These are phyloP conservation scores for Litchi chinensis DNA, from an alignment of 345 rosid species.

Conservation along the genomic window DNA sequence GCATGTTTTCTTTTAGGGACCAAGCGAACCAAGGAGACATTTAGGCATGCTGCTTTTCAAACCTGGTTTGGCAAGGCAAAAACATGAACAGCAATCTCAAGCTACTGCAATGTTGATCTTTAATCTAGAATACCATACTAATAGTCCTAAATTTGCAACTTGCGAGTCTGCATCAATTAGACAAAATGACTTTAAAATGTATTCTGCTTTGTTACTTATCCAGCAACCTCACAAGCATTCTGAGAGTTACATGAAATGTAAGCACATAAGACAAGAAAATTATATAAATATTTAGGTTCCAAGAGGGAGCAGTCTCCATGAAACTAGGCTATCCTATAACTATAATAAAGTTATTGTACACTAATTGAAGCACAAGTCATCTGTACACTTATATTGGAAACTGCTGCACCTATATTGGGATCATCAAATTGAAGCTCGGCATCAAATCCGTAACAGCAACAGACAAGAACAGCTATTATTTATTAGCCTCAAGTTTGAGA, in stretches of 20 bases:
- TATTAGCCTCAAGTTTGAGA: background rate
- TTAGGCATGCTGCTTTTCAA: too few relatives aligned
- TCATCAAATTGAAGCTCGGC: slow-evolving; percentile 82
- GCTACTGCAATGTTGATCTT: background rate
- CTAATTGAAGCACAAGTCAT: slow-evolving; percentile 55
- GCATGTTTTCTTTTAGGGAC: too few relatives aligned
- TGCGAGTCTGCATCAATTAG: too few relatives aligned
- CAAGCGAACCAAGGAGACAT: background rate
- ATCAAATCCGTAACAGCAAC: slow-evolving; percentile 54
- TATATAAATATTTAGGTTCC: slow-evolving; percentile 20
- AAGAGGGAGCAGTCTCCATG: slow-evolving; percentile 8
- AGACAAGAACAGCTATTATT: background rate
- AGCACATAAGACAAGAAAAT: slow-evolving; percentile 6
- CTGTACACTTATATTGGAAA: too few relatives aligned
- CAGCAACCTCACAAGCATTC: background rate
- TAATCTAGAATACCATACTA: background rate
- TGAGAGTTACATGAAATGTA: background rate
- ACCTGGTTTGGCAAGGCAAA: too few relatives aligned
- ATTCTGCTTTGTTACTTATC: too few relatives aligned
- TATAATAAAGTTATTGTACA: slow-evolving; percentile 36
- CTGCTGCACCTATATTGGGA: slow-evolving; percentile 76
- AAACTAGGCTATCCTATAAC: slow-evolving; percentile 14
- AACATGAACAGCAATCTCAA: background rate
- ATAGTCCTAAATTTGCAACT: too few relatives aligned
- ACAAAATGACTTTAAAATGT: too few relatives aligned